Evolutionary conservation across 2,329 filamentous ascomycete genomes (phyloP).

Genomic region (Orbilia oligospora): DNA sequence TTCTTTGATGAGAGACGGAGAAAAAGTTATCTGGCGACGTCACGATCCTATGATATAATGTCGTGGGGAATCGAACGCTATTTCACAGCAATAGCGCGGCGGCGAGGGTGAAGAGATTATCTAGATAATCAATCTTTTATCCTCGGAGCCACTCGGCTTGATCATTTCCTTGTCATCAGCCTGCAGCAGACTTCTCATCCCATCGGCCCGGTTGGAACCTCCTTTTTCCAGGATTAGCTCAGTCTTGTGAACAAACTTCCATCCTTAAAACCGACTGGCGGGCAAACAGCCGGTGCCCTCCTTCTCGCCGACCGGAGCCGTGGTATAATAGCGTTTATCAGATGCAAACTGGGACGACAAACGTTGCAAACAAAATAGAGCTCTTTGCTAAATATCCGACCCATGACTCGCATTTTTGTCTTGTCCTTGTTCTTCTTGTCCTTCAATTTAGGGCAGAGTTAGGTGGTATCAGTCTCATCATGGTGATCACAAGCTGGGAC

Average conservation of each 20-base stretch:
- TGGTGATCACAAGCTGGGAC: conserved; percentile 31
- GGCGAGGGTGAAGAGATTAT: conserved; percentile 29
- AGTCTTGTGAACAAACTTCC: conserved; percentile 8
- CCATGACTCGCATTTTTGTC: conserved; percentile 26
- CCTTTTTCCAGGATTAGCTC: conserved; percentile 18
- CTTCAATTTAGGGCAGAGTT: background rate
- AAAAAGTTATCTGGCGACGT: conserved; percentile 4
- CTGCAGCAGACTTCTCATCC: conserved; percentile 41
- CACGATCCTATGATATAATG: conserved; percentile 27
- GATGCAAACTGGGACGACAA: conserved; percentile 26
- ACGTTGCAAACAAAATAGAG: conserved; percentile 9
- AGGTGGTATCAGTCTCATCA: conserved; percentile 10
- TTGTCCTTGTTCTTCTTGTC: conserved; percentile 8
- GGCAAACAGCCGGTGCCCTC: conserved; percentile 18
- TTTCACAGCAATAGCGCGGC: conserved; percentile 1
- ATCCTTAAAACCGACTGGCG: conserved; percentile 47
- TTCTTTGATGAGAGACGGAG: background rate
- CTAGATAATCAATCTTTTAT: conserved; percentile 46
- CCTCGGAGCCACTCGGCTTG: conserved; percentile 46
- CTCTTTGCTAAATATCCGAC: conserved; percentile 34
- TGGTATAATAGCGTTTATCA: conserved; percentile 7
- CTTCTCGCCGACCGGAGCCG: conserved; percentile 41
- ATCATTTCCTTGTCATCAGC: conserved; percentile 36
- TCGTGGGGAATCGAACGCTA: background rate
- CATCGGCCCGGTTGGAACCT: conserved; percentile 31